These are phyloP conservation scores for Apophysomyces trapeziformis DNA, from an alignment of 371 early-diverging fungal genomes.

Conservation along the genomic window DNA sequence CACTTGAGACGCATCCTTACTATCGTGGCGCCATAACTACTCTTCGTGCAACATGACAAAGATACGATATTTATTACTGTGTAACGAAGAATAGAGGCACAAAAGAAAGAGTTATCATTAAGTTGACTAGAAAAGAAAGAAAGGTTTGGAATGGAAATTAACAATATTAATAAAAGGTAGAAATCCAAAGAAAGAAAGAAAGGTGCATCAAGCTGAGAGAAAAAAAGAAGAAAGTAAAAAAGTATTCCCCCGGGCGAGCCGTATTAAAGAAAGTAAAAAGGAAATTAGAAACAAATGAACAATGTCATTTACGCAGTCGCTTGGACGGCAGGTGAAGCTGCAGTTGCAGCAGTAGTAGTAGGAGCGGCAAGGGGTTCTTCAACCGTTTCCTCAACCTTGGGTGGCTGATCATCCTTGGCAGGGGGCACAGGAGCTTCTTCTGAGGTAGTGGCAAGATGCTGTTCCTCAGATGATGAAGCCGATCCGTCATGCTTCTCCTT, in stretches of 20 bases:
- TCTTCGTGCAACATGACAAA: conserved; percentile 5
- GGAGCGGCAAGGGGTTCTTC: neutral
- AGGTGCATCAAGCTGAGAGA: neutral
- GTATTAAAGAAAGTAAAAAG: neutral
- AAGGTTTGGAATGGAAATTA: neutral
- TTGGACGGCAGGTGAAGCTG: conserved; percentile 18
- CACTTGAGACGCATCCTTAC: neutral
- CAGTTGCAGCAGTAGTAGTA: conserved; percentile 4
- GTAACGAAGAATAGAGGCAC: conserved; percentile 1
- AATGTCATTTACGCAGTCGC: conserved; percentile 18
- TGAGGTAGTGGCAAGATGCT: conserved; percentile 11
- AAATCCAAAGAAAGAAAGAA: neutral
- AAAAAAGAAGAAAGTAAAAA: neutral
- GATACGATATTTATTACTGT: conserved; percentile 9
- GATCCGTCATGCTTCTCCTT: conserved; percentile 12
- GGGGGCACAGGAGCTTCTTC: conserved; percentile 10
- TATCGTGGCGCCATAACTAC: conserved; percentile 2
- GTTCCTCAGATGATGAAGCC: conserved; percentile 1
- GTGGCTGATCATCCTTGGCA: conserved; percentile 6
- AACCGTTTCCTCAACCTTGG: neutral
- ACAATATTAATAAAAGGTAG: conserved; percentile 2
- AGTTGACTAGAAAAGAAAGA: neutral
- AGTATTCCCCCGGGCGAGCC: neutral
- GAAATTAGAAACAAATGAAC: conserved; percentile 3
- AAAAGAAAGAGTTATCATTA: conserved; percentile 8